Conservation (phyloP, 2,329 filamentous ascomycete species). For the Xylaria sp. region DNA sequence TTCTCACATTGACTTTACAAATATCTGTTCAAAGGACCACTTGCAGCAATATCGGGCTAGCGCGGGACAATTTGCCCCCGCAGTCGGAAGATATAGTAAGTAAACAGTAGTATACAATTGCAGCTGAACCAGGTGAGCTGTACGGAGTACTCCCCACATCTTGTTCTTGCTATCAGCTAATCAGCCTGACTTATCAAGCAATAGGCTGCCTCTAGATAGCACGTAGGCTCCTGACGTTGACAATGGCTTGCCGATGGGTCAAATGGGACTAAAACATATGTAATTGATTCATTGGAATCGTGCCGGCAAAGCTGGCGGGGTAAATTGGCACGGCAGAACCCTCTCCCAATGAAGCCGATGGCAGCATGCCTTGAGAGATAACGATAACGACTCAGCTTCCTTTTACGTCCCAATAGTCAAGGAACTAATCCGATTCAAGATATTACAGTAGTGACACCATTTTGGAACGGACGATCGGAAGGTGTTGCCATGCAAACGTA, state of each 20-base stretch:
- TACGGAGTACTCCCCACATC: neutral
- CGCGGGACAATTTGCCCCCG: neutral
- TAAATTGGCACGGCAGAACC: neutral
- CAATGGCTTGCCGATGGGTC: neutral
- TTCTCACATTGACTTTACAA: neutral
- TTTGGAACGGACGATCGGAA: constrained; percentile 11
- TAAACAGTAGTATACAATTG: neutral
- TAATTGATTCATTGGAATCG: neutral
- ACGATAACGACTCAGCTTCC: constrained; percentile 27
- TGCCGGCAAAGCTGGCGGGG: constrained; percentile 10
- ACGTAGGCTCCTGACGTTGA: constrained; percentile 6
- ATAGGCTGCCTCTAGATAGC: neutral
- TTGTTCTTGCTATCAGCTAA: neutral
- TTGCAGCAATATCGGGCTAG: neutral
- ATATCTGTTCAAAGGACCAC: constrained; percentile 2
- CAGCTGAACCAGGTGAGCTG: neutral
- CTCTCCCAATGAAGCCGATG: neutral
- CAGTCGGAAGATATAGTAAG: neutral
- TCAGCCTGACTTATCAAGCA: neutral
- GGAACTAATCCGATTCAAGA: constrained; percentile 16
- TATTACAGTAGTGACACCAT: neutral
- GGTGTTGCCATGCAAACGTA: constrained; percentile 2
- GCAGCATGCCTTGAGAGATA: constrained; percentile 11
- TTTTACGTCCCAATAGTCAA: constrained; percentile 27
- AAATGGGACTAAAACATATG: neutral